Percentiles rank a stretch among this genome's conserved stretches.
Conservation (phyloP, 805 yeast genomes). For the Barnettozyma populi region DNA sequence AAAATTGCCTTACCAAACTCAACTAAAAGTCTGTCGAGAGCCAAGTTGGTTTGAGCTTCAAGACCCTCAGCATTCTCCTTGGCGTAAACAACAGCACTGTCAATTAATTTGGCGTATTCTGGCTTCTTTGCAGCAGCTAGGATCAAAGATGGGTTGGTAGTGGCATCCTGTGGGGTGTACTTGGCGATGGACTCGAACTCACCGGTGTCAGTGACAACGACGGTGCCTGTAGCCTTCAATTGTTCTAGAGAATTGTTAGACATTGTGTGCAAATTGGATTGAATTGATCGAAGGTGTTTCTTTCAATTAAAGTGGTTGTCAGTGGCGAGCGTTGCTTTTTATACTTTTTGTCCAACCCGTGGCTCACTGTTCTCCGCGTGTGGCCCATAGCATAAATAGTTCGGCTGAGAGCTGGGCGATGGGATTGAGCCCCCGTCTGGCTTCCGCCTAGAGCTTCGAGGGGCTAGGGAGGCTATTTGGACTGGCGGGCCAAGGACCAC, state of each 20-base stretch:
- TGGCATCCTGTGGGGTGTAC: slow-evolving; percentile 98
- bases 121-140: slow-evolving; percentile 91
- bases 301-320: too few relatives aligned
- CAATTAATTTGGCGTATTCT: slow-evolving; percentile 84
- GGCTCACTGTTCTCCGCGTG: slow-evolving; percentile 17
- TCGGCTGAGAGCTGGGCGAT: background rate
- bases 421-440: background rate
- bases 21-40: slow-evolving; percentile 87
- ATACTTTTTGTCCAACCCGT: slow-evolving; percentile 1
- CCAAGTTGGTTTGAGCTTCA: slow-evolving; percentile 70
- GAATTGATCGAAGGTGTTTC: background rate
- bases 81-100: slow-evolving; percentile 85
- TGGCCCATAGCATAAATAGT: background rate
- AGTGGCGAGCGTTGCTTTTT: background rate
- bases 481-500: background rate
- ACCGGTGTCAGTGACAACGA: slow-evolving; percentile 97
- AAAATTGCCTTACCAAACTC: slow-evolving; percentile 95
- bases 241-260: slow-evolving; percentile 72
- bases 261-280: slow-evolving; percentile 22
- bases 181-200: slow-evolving; percentile 97
- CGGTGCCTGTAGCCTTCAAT: slow-evolving; percentile 92
- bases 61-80: slow-evolving; percentile 51
- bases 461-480: too few relatives aligned
- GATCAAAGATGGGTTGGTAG: slow-evolving; percentile 97
- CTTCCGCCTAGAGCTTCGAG: too few relatives aligned